Percentiles rank a stretch among this genome's conserved stretches.
Conservation (phyloP, 2,329 filamentous ascomycete species). For the Sodiomyces alkalinus region DNA sequence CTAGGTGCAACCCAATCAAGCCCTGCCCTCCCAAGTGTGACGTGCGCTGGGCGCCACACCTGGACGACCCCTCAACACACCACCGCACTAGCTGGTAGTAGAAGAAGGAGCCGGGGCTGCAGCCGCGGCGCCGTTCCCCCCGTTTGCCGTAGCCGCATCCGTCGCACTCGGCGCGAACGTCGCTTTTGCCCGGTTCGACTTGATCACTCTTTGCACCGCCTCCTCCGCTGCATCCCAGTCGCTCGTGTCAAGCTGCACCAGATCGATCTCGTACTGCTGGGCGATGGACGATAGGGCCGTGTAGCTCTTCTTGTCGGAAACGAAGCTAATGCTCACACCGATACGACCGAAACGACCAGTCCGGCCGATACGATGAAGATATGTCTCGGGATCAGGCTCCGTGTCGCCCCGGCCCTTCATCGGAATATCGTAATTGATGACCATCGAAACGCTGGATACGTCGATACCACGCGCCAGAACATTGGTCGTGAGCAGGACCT, state of each 20-base stretch:
- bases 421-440: constrained; percentile 90
- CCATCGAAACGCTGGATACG: constrained; percentile 81
- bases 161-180: constrained; percentile 32
- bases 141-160: constrained; percentile 10
- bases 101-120: too few species aligned
- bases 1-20: too few species aligned
- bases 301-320: constrained; percentile 75
- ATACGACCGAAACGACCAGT: constrained; percentile 95
- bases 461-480: constrained; percentile 94
- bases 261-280: constrained; percentile 61
- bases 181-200: constrained; percentile 47
- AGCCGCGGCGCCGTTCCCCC: neutral
- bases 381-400: constrained; percentile 86
- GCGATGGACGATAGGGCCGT: constrained; percentile 67
- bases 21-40: too few species aligned
- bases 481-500: constrained; percentile 96
- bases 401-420: constrained; percentile 62
- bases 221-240: constrained; percentile 89
- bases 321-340: constrained; percentile 88
- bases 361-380: constrained; percentile 92
- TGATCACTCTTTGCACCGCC: constrained; percentile 68
- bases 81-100: too few species aligned
- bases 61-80: too few species aligned
- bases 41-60: too few species aligned
- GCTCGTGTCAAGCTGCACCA: constrained; percentile 65